A percentile compares a stretch with the other conserved stretches of the same genome.
phyloP scores from a whole-genome alignment of 352 stramenopile genomes.

The Halophytophthora batemanensis region DNA sequence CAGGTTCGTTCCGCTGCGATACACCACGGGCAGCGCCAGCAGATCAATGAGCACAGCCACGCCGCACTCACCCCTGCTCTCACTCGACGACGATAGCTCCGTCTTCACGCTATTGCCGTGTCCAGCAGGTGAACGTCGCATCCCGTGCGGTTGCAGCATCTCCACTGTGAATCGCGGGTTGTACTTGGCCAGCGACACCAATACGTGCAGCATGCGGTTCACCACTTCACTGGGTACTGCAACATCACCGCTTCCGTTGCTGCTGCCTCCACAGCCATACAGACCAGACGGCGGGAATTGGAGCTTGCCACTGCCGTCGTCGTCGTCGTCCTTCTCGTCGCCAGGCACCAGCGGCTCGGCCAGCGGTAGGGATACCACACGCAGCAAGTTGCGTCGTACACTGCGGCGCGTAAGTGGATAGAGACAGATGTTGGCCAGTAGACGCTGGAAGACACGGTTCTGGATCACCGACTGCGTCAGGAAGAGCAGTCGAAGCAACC shows the following conservation, averaged over 20 bases:
- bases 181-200: constrained; percentile 89
- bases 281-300: constrained; percentile 54
- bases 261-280: constrained; percentile 47
- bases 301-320: constrained; percentile 31
- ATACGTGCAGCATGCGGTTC: constrained; percentile 84
- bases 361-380: constrained; percentile 53
- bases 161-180: constrained; percentile 90
- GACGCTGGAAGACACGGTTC: constrained; percentile 76
- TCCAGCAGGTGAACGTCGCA: constrained; percentile 28
- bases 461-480: constrained; percentile 80
- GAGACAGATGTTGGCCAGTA: constrained; percentile 76
- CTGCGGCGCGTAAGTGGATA: constrained; percentile 70
- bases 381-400: constrained; percentile 62
- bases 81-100: constrained; percentile 5
- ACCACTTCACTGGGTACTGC: constrained; percentile 85
- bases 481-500: constrained; percentile 71
- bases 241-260: constrained; percentile 19
- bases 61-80: constrained; percentile 26
- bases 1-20: constrained; percentile 88
- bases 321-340: constrained; percentile 34
- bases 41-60: constrained; percentile 87
- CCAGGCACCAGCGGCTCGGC: constrained; percentile 33
- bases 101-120: constrained; percentile 14
- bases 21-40: constrained; percentile 78
- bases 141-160: constrained; percentile 72